Evolutionary conservation across 2,329 filamentous ascomycete species (phyloP).

Genomic region (Calonectria honghensis): DNA sequence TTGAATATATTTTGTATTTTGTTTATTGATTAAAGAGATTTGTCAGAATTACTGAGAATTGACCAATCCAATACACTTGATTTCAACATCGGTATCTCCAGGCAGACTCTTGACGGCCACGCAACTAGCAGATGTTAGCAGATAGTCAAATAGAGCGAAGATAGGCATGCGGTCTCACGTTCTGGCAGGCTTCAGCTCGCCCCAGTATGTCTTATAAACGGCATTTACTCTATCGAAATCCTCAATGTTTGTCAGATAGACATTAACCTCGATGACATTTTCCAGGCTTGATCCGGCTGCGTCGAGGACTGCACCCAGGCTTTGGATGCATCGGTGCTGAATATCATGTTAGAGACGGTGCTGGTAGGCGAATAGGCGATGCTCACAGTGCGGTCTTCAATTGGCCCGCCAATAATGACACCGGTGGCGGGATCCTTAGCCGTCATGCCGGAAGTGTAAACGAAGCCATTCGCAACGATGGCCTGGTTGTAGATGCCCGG

Average conservation of each 20-base stretch:
- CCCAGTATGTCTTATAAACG: conserved; percentile 67
- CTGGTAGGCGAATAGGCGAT: background rate
- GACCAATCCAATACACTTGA: conserved; percentile 25
- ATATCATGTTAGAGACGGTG: background rate
- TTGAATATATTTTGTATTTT: too few relatives aligned
- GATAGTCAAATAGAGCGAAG: background rate
- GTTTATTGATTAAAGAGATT: too few relatives aligned
- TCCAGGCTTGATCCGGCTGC: conserved; percentile 78
- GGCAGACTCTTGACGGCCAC: conserved; percentile 20
- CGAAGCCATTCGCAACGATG: conserved; percentile 72
- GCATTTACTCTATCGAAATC: conserved; percentile 83
- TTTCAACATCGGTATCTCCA: conserved; percentile 20
- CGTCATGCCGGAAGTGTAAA: conserved; percentile 82
- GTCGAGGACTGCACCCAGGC: conserved; percentile 79
- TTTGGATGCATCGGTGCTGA: conserved; percentile 77
- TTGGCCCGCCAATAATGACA: conserved; percentile 76
- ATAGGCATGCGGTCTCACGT: conserved; percentile 1
- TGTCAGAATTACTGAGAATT: background rate
- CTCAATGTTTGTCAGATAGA: conserved; percentile 82
- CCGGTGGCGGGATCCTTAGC: conserved; percentile 73
- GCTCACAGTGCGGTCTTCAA: conserved; percentile 76
- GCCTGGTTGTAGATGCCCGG: conserved; percentile 38
- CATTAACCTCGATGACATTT: conserved; percentile 80
- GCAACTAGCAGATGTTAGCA: background rate
- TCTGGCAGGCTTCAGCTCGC: conserved; percentile 26